Evolutionary conservation across 805 yeast genomes (phyloP).

Genomic region (Saturnispora mendoncae): DNA sequence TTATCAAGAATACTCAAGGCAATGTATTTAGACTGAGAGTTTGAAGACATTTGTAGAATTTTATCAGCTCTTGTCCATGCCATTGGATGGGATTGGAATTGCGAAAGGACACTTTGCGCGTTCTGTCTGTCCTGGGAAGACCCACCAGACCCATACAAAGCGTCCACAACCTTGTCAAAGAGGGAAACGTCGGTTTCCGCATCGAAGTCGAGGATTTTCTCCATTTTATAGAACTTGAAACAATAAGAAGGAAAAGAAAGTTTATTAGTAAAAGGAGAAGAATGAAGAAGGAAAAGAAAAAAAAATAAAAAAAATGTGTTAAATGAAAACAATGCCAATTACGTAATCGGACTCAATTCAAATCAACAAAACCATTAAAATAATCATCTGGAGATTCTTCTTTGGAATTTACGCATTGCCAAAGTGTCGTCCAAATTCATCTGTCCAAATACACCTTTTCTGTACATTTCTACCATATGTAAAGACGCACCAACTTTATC

Average conservation of each 20-base stretch:
- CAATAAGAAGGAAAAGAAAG: no score
- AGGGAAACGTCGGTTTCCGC: constrained; percentile 71
- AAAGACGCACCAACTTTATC: constrained; percentile 57
- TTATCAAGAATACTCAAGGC: constrained; percentile 87
- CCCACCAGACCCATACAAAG: constrained; percentile 78
- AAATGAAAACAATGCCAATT: no score
- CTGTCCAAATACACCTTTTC: constrained; percentile 41
- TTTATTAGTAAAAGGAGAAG: no score
- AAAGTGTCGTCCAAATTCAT: constrained; percentile 24
- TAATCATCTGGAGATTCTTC: constrained; percentile 11
- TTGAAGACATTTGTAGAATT: constrained; percentile 66
- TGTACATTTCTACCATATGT: constrained; percentile 54
- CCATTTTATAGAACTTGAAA: no score
- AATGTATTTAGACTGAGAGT: constrained; percentile 85
- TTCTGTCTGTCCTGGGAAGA: constrained; percentile 40
- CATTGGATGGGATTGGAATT: constrained; percentile 89
- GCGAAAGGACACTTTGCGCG: constrained; percentile 64
- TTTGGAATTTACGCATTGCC: constrained; percentile 3
- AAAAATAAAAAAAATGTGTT: no score
- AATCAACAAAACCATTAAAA: no score
- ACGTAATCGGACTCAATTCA: no score
- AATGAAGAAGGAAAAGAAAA: constrained; percentile 1
- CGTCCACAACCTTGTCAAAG: constrained; percentile 76
- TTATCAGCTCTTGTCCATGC: constrained; percentile 93
- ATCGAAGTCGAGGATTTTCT: constrained; percentile 76